Base-by-base conservation (phyloP, 75 land plant genomes). In the Cryptomeria japonica region DNA sequence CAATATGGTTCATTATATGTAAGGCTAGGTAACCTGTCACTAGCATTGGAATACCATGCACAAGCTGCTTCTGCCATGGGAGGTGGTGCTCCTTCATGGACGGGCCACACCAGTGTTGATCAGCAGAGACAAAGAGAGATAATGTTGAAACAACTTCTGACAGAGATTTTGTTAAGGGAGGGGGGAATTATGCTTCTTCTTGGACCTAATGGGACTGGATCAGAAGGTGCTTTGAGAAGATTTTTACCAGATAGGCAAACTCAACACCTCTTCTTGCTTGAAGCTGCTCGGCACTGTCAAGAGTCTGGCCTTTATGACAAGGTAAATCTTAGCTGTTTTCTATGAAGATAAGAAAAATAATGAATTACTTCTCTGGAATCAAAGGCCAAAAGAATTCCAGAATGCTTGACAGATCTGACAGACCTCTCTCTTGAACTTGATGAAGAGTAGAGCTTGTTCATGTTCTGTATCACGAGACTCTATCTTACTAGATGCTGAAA, bases 61-160 rank as follows among this genome's bases (percentile, higher is more conserved):
- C 99, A 98, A 91, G 98, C 99, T 85, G 97, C 98, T 84, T 95
- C 97, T 56, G 93, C 95, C 41, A 91, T 96, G 56, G 99, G 99
- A 84, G 98, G 99, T 89, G 98, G 99, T 28, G 93, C 94, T 37
- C 28, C 94, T 55, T 96, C 97, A 32, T 98, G 98, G 99, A 93
- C 87, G 86, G 96, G 94, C 3, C 91, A 91, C 31, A 90, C 89
- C 32, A 95, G 78, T 90, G 83, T 55, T 76, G 96, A 95, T 91
- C 96, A 97, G 86, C 93, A 94, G 87, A 93, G 99, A 78, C 97
- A 95, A 87, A 90, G 93, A 88, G 92, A 87, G 46, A 46, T 95
- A 86, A 96, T 98, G 97, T 86, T 96, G 64, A 98, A 95, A 82
- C 97, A 98, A 86, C 96, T 96, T 22, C 92, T 98, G 16, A 91